Evolutionary conservation across 306 rosid species (phyloP).

Genomic region (Ziziphus jujuba): DNA sequence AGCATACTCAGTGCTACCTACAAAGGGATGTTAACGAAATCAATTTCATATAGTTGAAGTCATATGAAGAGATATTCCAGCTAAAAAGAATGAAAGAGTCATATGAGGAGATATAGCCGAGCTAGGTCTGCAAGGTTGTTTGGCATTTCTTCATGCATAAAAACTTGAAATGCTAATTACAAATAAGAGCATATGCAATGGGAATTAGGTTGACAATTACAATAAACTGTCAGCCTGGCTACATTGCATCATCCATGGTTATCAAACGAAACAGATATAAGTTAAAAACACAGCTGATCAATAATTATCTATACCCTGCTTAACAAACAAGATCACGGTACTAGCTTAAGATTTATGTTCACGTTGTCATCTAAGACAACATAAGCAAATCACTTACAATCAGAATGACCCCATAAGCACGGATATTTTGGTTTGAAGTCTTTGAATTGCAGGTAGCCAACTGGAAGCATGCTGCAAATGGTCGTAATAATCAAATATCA

Average conservation of each 20-base stretch:
- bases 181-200: no score
- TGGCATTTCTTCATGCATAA: background rate
- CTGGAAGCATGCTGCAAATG: slow-evolving; percentile 72
- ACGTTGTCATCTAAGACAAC: slow-evolving; percentile 20
- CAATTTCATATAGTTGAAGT: background rate
- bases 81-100: background rate
- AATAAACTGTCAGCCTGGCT: no score
- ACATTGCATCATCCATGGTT: no score
- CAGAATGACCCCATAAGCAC: slow-evolving; percentile 61
- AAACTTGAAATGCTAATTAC: background rate
- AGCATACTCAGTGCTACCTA: slow-evolving; percentile 59
- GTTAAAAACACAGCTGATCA: background rate
- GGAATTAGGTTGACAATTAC: no score
- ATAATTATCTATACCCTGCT: background rate
- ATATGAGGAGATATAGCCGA: background rate
- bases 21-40: slow-evolving; percentile 29
- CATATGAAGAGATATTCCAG: background rate
- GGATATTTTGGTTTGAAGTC: slow-evolving; percentile 71
- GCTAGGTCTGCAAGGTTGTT: background rate
- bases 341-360: slow-evolving; percentile 3
- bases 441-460: slow-evolving; percentile 71
- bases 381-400: slow-evolving; percentile 60
- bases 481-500: slow-evolving; percentile 20
- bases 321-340: background rate
- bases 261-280: background rate